A percentile compares a stretch with the other conserved stretches of the same genome.
Conservation (phyloP, 2,329 filamentous ascomycete genomes). For the Xenoacremonium recifei region DNA sequence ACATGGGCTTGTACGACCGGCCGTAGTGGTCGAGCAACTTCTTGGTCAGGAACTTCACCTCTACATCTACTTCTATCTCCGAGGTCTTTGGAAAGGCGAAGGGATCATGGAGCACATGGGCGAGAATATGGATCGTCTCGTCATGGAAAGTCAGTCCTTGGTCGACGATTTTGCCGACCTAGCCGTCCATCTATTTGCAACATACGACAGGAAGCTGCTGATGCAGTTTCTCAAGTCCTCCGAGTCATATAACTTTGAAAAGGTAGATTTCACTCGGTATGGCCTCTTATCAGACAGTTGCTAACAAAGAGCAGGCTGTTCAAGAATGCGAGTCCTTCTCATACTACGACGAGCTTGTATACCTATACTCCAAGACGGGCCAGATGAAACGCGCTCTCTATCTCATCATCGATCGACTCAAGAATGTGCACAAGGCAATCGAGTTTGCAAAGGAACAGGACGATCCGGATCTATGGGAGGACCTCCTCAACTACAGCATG, state of each 20-base stretch:
- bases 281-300: background rate
- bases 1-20: slow-evolving; percentile 78
- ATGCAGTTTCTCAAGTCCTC: slow-evolving; percentile 86
- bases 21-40: slow-evolving; percentile 76
- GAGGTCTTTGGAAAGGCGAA: slow-evolving; percentile 79
- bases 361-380: slow-evolving; percentile 91
- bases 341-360: slow-evolving; percentile 91
- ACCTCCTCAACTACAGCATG: slow-evolving; percentile 94
- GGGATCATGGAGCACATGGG: slow-evolving; percentile 54
- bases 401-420: slow-evolving; percentile 90
- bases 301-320: slow-evolving; percentile 50
- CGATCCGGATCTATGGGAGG: slow-evolving; percentile 91
- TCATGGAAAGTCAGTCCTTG: slow-evolving; percentile 62
- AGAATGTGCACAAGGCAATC: slow-evolving; percentile 89
- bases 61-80: slow-evolving; percentile 91
- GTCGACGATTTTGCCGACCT: slow-evolving; percentile 87
- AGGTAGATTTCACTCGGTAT: slow-evolving; percentile 36
- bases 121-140: slow-evolving; percentile 55
- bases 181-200: slow-evolving; percentile 81
- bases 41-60: slow-evolving; percentile 63
- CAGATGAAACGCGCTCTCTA: slow-evolving; percentile 89
- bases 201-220: slow-evolving; percentile 74
- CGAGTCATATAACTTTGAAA: slow-evolving; percentile 85
- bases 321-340: slow-evolving; percentile 77
- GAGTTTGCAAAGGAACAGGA: slow-evolving; percentile 91